A percentile compares a stretch with the other conserved stretches of the same genome.
phyloP scores from a whole-genome alignment of 1,284 basidiomycete species.

The Ustilago lituana region DNA sequence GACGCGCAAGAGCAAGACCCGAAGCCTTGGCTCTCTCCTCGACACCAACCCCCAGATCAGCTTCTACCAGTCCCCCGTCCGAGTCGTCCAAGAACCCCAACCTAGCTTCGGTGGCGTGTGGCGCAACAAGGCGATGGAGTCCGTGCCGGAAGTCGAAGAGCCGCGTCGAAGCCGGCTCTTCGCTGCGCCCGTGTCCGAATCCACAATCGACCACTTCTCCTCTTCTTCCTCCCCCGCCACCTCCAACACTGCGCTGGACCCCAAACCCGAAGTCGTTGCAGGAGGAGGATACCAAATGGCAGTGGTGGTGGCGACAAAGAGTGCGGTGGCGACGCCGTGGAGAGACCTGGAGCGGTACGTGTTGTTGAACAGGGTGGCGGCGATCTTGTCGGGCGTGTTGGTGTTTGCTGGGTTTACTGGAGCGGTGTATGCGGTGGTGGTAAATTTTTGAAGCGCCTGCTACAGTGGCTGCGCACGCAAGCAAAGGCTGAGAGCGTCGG shows the following conservation, averaged over 20 bases:
- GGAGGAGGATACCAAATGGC: constrained; percentile 9
- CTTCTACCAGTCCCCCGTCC: constrained; percentile 51
- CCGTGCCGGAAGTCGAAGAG: constrained; percentile 21
- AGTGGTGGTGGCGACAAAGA: constrained; percentile 11
- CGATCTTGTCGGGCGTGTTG: constrained; percentile 41
- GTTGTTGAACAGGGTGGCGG: constrained; percentile 51
- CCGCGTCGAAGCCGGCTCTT: constrained; percentile 26
- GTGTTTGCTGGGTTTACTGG: constrained; percentile 51
- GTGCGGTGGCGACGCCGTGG: constrained; percentile 14
- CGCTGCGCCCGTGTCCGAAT: too few relatives aligned
- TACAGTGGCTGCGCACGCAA: constrained; percentile 34
- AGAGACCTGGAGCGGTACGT: constrained; percentile 49
- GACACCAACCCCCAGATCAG: constrained; percentile 41
- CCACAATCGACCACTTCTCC: too few relatives aligned
- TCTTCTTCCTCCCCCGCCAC: constrained; percentile 3
- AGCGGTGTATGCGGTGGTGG: constrained; percentile 48
- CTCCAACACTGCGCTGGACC: too few relatives aligned
- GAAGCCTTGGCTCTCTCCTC: constrained; percentile 37
- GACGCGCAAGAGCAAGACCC: constrained; percentile 32
- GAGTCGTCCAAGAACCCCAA: constrained; percentile 22
- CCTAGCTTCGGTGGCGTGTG: constrained; percentile 7
- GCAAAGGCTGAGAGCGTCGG: constrained; percentile 7
- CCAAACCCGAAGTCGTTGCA: neutral
- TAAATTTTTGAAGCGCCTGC: constrained; percentile 60
- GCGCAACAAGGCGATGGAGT: constrained; percentile 12